Conservation (phyloP, 371 early-diverging fungal genomes). For the Syncephalastrum contaminatum region DNA sequence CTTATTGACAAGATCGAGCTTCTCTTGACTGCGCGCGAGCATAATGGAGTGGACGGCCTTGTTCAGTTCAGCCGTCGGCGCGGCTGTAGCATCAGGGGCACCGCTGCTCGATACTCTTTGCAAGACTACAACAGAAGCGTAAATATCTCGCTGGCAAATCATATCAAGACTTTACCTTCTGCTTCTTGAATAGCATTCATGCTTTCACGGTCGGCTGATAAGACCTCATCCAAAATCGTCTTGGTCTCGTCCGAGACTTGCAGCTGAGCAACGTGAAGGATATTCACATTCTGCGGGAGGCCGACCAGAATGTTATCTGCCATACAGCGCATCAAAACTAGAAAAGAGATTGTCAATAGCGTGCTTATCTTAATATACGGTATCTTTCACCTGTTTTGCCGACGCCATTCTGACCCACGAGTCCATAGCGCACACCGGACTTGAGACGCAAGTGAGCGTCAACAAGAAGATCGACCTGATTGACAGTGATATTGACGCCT, state of each 20-base stretch:
- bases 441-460: conserved; percentile 68
- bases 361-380: background rate
- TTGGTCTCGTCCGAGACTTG: conserved; percentile 48
- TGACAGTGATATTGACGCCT: conserved; percentile 71
- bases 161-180: conserved; percentile 23
- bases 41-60: conserved; percentile 30
- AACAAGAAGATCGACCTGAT: conserved; percentile 56
- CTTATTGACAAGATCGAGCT: conserved; percentile 54
- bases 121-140: conserved; percentile 19
- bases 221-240: conserved; percentile 66
- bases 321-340: conserved; percentile 71
- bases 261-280: conserved; percentile 79
- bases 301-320: conserved; percentile 75
- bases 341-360: background rate
- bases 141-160: conserved; percentile 5
- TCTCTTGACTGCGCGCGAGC: conserved; percentile 32
- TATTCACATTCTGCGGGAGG: conserved; percentile 72
- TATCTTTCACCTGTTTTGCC: conserved; percentile 74
- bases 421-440: conserved; percentile 65
- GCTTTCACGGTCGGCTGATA: conserved; percentile 69
- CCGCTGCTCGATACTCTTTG: conserved; percentile 39
- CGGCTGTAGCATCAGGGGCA: conserved; percentile 1
- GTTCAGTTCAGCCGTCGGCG: conserved; percentile 21
- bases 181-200: conserved; percentile 28
- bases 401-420: conserved; percentile 89